Evolutionary conservation across 169 alveolate species (phyloP).

Genomic region (Plasmodium adleri): DNA sequence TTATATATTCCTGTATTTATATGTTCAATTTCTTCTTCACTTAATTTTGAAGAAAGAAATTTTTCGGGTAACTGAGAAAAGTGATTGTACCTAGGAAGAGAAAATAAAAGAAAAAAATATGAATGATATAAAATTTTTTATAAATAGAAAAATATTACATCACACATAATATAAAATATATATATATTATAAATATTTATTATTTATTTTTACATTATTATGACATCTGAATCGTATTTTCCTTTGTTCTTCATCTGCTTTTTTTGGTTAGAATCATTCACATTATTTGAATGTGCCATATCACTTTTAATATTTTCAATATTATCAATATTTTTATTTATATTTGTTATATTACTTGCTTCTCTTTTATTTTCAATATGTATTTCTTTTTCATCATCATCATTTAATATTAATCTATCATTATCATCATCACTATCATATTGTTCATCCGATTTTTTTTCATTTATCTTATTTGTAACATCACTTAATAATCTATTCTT

Average conservation of each 20-base stretch:
- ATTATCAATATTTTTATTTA: not conserved
- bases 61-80: slow-evolving; percentile 2
- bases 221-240: slow-evolving; percentile 41
- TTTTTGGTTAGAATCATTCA: not conserved
- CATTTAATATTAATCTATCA: slow-evolving; percentile 41
- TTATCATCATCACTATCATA: slow-evolving; percentile 41
- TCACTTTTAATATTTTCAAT: not conserved
- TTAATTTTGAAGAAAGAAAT: not conserved
- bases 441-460: not conserved
- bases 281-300: not conserved
- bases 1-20: slow-evolving; percentile 27
- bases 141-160: too few relatives aligned
- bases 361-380: slow-evolving; percentile 6
- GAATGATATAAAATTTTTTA: too few relatives aligned
- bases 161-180: not conserved
- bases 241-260: slow-evolving; percentile 9
- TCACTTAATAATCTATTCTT: slow-evolving; percentile 13
- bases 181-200: not conserved
- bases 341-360: not conserved
- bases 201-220: slow-evolving; percentile 27
- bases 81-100: slow-evolving; percentile 18
- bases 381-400: not conserved
- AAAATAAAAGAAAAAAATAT: not conserved
- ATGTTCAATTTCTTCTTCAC: slow-evolving; percentile 68
- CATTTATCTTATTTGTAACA: not conserved